Percentiles rank a stretch among this genome's conserved stretches.
These are phyloP conservation scores for Macrolepiota dolichaula DNA, from an alignment of 768 basidiomycete species.

Conservation along the genomic window DNA sequence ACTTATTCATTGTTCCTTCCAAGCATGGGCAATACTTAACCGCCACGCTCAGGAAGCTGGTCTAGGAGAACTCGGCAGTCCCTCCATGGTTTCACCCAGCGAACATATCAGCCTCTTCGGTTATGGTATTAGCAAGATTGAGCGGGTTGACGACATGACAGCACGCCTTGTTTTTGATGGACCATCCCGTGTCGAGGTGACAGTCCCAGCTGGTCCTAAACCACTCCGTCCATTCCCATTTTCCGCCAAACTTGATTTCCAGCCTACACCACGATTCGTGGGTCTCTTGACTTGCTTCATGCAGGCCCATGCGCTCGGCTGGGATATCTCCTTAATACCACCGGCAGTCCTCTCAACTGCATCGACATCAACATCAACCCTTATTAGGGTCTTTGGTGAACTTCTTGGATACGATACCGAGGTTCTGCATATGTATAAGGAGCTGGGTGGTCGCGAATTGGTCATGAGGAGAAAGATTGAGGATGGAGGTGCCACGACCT, in stretches of 20 bases:
- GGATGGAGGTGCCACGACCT: constrained; percentile 53
- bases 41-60: constrained; percentile 52
- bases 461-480: constrained; percentile 58
- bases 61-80: constrained; percentile 50
- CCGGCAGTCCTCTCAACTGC: constrained; percentile 56
- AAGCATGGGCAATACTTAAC: constrained; percentile 61
- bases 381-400: constrained; percentile 51
- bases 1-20: constrained; percentile 51
- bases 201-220: constrained; percentile 49
- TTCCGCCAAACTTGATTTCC: constrained; percentile 34
- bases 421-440: constrained; percentile 64
- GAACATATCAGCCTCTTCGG: constrained; percentile 51
- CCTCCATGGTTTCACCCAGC: constrained; percentile 34
- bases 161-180: constrained; percentile 41
- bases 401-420: constrained; percentile 60
- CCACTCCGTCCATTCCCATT: constrained; percentile 46
- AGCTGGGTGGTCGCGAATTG: constrained; percentile 62
- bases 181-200: constrained; percentile 28
- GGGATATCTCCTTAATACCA: constrained; percentile 64
- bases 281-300: constrained; percentile 56
- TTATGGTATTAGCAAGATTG: constrained; percentile 40
- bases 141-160: constrained; percentile 34
- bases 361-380: constrained; percentile 56
- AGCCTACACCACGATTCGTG: constrained; percentile 47
- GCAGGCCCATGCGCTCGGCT: constrained; percentile 61